phyloP scores from a whole-genome alignment of 2,329 filamentous ascomycete species.

The Gaeumannomyces tritici region DNA sequence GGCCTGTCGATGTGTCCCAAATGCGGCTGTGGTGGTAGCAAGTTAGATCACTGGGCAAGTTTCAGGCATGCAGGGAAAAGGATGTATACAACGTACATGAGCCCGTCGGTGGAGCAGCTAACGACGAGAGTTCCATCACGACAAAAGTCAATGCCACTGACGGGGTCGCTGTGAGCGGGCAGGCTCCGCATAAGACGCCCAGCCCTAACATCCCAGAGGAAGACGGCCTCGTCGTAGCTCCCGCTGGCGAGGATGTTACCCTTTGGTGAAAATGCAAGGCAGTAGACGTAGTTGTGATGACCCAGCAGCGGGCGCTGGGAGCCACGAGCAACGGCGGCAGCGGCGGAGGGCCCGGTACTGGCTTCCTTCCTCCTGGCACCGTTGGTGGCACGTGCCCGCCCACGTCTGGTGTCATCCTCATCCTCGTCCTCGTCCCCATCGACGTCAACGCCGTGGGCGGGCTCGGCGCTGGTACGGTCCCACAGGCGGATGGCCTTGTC shows the following conservation, averaged over 20 bases:
- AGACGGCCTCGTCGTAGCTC: constrained; percentile 94
- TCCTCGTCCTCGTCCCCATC: constrained; percentile 8
- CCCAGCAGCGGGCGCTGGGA: constrained; percentile 58
- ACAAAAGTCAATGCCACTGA: constrained; percentile 88
- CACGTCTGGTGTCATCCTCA: background rate
- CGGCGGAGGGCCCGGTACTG: constrained; percentile 3
- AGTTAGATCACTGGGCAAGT: background rate
- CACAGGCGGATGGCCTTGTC: constrained; percentile 94
- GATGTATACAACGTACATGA: constrained; percentile 50
- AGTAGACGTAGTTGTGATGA: constrained; percentile 95
- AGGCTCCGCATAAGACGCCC: constrained; percentile 81
- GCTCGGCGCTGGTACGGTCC: constrained; percentile 57
- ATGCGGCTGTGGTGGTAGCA: constrained; percentile 51
- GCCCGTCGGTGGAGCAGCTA: constrained; percentile 82
- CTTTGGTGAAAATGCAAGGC: constrained; percentile 91
- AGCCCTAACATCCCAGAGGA: constrained; percentile 89
- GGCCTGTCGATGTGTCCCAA: constrained; percentile 92
- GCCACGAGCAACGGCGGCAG: constrained; percentile 12
- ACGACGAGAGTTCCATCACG: constrained; percentile 85
- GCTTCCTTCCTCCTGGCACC: constrained; percentile 4
- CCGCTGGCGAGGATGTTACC: constrained; percentile 94
- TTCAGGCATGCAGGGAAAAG: constrained; percentile 5
- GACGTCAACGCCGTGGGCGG: constrained; percentile 19
- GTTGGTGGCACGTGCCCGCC: background rate
- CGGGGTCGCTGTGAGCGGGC: constrained; percentile 90